These are phyloP conservation scores for Zizania latifolia DNA, from an alignment of 176 grass and related monocot species.

Conservation along the genomic window DNA sequence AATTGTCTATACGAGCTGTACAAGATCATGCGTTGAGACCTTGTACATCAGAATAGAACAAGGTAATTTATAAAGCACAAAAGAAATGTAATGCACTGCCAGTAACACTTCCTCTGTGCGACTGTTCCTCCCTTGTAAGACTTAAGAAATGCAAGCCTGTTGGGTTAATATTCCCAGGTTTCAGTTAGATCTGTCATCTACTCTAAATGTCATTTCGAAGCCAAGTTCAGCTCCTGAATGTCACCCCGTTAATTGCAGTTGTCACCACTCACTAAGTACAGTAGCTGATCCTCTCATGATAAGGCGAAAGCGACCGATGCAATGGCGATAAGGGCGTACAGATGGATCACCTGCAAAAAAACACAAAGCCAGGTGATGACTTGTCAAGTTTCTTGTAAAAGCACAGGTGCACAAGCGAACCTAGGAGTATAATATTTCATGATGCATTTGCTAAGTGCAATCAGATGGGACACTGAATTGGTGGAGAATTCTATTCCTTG, in stretches of 20 bases:
- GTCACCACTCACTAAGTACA: not conserved
- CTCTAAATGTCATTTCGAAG: not conserved
- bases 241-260: not conserved
- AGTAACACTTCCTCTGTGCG: no score
- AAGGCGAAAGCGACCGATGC: conserved; percentile 33
- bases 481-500: not conserved
- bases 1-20: not conserved
- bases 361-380: not conserved
- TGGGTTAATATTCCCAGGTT: no score
- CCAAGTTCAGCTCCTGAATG: not conserved
- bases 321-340: conserved; percentile 9
- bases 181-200: no score
- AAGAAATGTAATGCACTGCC: not conserved
- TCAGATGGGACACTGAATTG: not conserved
- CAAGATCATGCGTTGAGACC: not conserved
- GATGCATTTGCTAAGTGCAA: not conserved
- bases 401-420: not conserved
- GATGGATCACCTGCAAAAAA: conserved; percentile 42
- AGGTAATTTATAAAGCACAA: not conserved
- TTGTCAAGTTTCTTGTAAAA: not conserved
- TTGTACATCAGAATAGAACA: not conserved
- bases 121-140: no score
- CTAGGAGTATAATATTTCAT: not conserved
- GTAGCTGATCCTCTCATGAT: conserved; percentile 43
- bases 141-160: no score